phyloP scores from a whole-genome alignment of 495 filamentous ascomycete genomes.

The Penicillium turbatum region DNA sequence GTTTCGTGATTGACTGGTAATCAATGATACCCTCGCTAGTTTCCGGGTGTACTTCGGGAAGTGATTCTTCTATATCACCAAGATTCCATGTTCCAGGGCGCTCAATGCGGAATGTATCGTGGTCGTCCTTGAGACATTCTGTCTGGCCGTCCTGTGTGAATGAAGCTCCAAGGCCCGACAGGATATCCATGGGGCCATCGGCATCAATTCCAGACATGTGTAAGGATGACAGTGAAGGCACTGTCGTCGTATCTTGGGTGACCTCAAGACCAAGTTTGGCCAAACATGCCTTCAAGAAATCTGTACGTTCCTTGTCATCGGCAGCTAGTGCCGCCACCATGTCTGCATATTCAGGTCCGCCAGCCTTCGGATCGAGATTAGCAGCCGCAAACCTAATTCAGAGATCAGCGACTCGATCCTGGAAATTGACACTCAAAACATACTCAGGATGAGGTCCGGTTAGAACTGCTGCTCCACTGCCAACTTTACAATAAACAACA shows the following conservation, averaged over 20 bases:
- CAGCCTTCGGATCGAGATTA: conserved; percentile 64
- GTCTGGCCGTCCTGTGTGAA: conserved; percentile 60
- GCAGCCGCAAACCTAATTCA: conserved; percentile 69
- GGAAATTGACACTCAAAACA: conserved; percentile 25
- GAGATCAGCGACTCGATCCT: conserved; percentile 7
- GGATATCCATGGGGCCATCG: conserved; percentile 59
- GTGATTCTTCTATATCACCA: conserved; percentile 46
- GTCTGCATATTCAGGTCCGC: conserved; percentile 60
- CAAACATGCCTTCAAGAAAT: conserved; percentile 79
- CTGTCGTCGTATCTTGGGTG: conserved; percentile 59
- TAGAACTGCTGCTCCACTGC: conserved; percentile 74
- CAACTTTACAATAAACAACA: conserved; percentile 81
- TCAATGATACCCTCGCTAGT: conserved; percentile 61
- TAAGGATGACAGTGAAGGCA: conserved; percentile 79
- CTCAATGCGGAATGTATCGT: conserved; percentile 80
- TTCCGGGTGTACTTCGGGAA: conserved; percentile 33
- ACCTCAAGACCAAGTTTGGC: conserved; percentile 78
- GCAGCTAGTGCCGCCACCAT: conserved; percentile 64
- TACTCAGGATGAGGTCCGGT: conserved; percentile 95
- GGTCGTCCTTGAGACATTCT: conserved; percentile 77
- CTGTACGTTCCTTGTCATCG: conserved; percentile 65
- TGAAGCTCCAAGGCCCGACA: conserved; percentile 61
- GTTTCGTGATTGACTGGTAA: conserved; percentile 70
- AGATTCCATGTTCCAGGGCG: conserved; percentile 61
- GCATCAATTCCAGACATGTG: conserved; percentile 73